Base-by-base conservation (phyloP, 768 basidiomycete genomes). In the Suillus sp. region DNA sequence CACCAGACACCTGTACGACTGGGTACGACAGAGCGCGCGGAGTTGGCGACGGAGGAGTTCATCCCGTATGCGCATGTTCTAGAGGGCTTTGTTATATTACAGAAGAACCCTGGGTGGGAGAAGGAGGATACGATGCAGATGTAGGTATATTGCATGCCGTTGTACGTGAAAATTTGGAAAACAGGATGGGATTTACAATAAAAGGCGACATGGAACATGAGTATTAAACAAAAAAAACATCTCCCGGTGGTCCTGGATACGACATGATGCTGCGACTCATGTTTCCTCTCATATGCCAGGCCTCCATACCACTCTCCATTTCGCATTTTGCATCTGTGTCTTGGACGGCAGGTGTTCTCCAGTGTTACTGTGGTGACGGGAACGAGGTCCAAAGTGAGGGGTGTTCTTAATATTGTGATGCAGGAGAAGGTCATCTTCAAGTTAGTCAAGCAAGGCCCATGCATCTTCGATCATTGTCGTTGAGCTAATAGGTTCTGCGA, bases 21-120 rank as follows among this genome's bases (percentile, higher is more conserved):
- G 66, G 96, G 92, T 6, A 96, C 95, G 64, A 95, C 90, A 2
- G 97, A 99, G 74, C 83, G 97, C 50, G 95, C 93, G 7, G 97
- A 99, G 79, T 79, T 99, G 65, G 97, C 95, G 16, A 99, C 97
- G 53, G 96, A 99, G 75, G 96, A 99, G 78, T 98, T 81, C 76
- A 92, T 98, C 68, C 91, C 95, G 2, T 99, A 92, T 75, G 85
- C 88, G 47, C 86, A 88, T 70, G 92, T 95, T 30, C 81, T 99
- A 57, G 96, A 99, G 77, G 95, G 95, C 63, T 91, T 97, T 69
- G 92, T 96, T 43, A 88, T 97, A 60, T 74, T 97, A 70, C 87
- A 88, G 78, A 96, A 96, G 84, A 96, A 95, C 75, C 93, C 92
- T 61, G 92, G 92, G 6, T 94, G 86, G 82, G 91, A 91, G 78